Base-by-base conservation (phyloP, 805 yeast species). In the Ogataea neopini region DNA sequence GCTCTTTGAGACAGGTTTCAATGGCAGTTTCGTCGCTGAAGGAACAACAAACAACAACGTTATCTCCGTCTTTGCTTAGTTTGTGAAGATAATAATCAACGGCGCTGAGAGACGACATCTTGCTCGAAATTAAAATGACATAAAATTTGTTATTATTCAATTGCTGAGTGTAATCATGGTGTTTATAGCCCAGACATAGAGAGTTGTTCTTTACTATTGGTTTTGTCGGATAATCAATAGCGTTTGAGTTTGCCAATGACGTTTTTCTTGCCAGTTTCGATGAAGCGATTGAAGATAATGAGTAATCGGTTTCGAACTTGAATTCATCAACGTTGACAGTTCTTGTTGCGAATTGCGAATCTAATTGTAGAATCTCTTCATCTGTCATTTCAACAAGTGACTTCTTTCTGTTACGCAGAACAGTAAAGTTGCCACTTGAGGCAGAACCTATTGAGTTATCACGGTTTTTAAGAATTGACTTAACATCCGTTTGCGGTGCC, bases 101-200 rank as follows among this genome's bases (percentile, higher is more conserved):
- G 1, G 88, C 80, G 23, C 81, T 84, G 86, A 91, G 82, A 0
- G 94, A 83, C 63, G 84, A 86, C 40, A 70, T 72, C 47, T 88
- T 70, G 4, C 86, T 88, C 46, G 83, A 73, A 35, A 87, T 72
- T 56, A 83, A 79, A 11, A 82, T 77, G 50, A 86, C 47, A 48
- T 61, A 59, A 35, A 51, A 60, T 42, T 57, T 61, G 36, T 54
- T 53, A 43, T 49, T 54, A 40, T 52, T 56, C 20, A 52, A 26
- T 2, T 52, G 41, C n/a, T 37, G 50, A 17, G 47, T 47, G 47
- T 61, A 74, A 25, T 67, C 62, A 14, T 66, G 54, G 59, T 77
- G 81, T 51, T 71, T 73, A 41, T 68, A 72, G n/a, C 76, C 73
- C 33, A 76, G 59, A 50, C 74, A 62, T 18, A 67, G 55, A 1